phyloP scores from a whole-genome alignment of 2,329 filamentous ascomycete genomes.

The Cryphonectria nitschkei region DNA sequence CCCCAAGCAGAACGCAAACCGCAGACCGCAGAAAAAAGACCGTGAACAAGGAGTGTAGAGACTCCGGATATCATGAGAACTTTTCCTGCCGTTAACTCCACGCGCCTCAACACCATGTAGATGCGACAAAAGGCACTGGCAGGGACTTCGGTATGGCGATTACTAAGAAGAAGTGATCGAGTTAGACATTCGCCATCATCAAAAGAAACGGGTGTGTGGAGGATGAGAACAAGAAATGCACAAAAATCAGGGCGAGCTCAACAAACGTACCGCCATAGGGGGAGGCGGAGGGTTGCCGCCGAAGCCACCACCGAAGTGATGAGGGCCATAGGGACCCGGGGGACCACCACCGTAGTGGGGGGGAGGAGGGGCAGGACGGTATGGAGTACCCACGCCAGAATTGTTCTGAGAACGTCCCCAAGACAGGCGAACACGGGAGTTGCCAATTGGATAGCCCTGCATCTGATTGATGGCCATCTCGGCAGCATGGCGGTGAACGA shows the following conservation, averaged over 20 bases:
- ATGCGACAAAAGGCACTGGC: constrained; percentile 30
- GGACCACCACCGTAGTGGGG: constrained; percentile 53
- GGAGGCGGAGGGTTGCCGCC: constrained; percentile 26
- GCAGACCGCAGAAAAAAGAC: constrained; percentile 26
- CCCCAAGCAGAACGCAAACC: constrained; percentile 25
- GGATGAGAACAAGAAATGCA: background rate
- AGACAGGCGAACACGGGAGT: constrained; percentile 94
- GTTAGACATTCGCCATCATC: constrained; percentile 8
- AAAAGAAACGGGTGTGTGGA: constrained; percentile 1
- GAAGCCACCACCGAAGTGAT: constrained; percentile 48
- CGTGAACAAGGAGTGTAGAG: constrained; percentile 25
- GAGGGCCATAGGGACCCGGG: constrained; percentile 50
- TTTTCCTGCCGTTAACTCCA: constrained; percentile 30
- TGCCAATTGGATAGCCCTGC: constrained; percentile 99
- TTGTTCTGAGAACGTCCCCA: constrained; percentile 99
- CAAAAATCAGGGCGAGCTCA: constrained; percentile 17
- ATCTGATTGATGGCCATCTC: constrained; percentile 99
- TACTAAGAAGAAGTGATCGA: constrained; percentile 10
- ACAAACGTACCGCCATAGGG: constrained; percentile 28
- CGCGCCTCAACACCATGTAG: constrained; percentile 30
- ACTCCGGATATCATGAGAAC: constrained; percentile 29
- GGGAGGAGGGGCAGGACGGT: constrained; percentile 82
- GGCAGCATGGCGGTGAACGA: constrained; percentile 96
- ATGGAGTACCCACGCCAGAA: constrained; percentile 95
- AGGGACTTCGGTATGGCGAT: constrained; percentile 25